Evolutionary conservation across 73 alveolate species (phyloP).

Genomic region (Paramecium tetraurelia): DNA sequence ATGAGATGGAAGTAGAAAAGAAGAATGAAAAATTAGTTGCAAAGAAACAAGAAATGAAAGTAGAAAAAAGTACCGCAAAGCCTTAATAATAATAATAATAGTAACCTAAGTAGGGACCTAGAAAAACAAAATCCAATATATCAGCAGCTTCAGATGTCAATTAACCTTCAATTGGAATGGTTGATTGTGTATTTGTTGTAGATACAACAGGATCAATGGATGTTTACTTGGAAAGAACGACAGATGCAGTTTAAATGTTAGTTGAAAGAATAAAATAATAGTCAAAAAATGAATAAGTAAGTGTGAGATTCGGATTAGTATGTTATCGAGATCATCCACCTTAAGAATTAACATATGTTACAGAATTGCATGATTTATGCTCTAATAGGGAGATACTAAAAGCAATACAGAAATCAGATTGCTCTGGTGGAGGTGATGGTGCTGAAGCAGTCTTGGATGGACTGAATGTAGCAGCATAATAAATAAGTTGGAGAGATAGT

Average conservation of each 20-base stretch:
- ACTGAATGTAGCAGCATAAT: conserved; percentile 73
- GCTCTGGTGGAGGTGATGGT: conserved; percentile 87
- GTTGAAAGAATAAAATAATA: conserved; percentile 70
- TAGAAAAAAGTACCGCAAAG: neutral
- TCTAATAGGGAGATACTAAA: conserved; percentile 70
- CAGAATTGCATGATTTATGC: conserved; percentile 72
- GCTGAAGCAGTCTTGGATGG: conserved; percentile 94
- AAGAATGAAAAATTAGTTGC: neutral
- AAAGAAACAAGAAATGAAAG: neutral
- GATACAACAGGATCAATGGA: conserved; percentile 91
- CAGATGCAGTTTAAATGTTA: conserved; percentile 63
- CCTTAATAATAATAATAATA: neutral
- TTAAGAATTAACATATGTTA: conserved; percentile 75
- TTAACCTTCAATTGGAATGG: conserved; percentile 53
- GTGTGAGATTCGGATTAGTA: conserved; percentile 79
- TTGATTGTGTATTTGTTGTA: conserved; percentile 82
- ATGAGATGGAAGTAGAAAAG: neutral
- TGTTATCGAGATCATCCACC: conserved; percentile 92
- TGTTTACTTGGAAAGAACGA: conserved; percentile 80
- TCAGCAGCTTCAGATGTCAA: neutral
- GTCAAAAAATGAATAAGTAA: conserved; percentile 68
- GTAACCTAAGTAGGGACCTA: neutral
- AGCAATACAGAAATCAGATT: conserved; percentile 65
- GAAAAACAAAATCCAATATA: conserved; percentile 16
- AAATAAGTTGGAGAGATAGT: conserved; percentile 85